These are phyloP conservation scores for Papiliotrema laurentii DNA, from an alignment of 1,284 basidiomycete species.

Conservation along the genomic window DNA sequence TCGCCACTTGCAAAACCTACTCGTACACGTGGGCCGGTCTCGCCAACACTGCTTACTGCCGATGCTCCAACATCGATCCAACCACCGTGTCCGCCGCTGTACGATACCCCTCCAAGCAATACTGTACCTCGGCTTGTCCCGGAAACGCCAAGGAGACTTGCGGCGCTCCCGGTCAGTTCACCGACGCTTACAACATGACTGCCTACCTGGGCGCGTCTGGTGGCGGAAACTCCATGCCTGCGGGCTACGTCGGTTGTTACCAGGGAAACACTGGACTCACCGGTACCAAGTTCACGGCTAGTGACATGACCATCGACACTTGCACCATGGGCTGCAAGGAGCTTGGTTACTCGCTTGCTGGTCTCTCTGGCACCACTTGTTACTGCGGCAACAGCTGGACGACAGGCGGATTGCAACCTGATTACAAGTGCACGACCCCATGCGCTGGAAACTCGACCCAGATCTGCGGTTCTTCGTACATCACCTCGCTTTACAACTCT, in stretches of 20 bases:
- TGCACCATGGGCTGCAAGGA: slow-evolving; percentile 16
- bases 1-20: neutral
- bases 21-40: neutral
- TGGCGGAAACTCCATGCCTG: neutral
- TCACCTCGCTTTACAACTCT: slow-evolving; percentile 1
- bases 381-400: slow-evolving; percentile 6
- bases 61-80: slow-evolving; percentile 2
- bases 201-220: neutral
- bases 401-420: neutral
- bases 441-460: slow-evolving; percentile 3
- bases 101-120: neutral
- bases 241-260: slow-evolving; percentile 6
- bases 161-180: slow-evolving; percentile 12
- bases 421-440: neutral
- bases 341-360: slow-evolving; percentile 10
- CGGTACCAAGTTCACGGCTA: neutral
- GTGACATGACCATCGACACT: slow-evolving; percentile 8
- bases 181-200: neutral
- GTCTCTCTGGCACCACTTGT: neutral
- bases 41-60: slow-evolving; percentile 1
- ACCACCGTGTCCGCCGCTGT: neutral
- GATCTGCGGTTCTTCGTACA: slow-evolving; percentile 2
- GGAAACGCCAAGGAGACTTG: slow-evolving; percentile 29
- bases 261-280: slow-evolving; percentile 6
- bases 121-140: slow-evolving; percentile 16